Evolutionary conservation across 2,329 filamentous ascomycete species (phyloP).

Genomic region (Cordyceps fumosorosea): DNA sequence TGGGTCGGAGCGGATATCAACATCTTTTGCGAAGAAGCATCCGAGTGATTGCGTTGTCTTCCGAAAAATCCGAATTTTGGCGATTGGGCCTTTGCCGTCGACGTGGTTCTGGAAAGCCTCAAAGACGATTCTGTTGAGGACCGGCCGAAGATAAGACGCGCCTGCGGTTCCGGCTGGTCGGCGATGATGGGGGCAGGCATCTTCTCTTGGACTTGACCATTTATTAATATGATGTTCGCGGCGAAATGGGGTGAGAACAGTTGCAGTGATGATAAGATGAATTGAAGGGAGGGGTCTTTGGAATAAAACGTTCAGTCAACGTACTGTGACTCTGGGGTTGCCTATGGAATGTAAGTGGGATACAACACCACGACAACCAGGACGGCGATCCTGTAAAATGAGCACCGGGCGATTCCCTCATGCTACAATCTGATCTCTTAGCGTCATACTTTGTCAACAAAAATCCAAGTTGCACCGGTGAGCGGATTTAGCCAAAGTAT

Average conservation of each 20-base stretch:
- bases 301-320: not conserved
- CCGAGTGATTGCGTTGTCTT: constrained; percentile 33
- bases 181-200: constrained; percentile 20
- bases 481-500: not conserved
- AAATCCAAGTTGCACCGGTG: not conserved
- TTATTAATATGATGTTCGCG: not conserved
- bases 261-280: not conserved
- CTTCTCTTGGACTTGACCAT: constrained; percentile 19
- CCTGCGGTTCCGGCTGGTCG: constrained; percentile 24
- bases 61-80: not conserved
- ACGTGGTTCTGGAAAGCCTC: not conserved
- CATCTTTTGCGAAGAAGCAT: constrained; percentile 42
- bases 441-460: not conserved
- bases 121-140: not conserved
- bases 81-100: not conserved
- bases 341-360: constrained; percentile 13
- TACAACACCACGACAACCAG: constrained; percentile 13
- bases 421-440: constrained; percentile 1
- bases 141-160: constrained; percentile 19
- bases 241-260: not conserved
- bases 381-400: constrained; percentile 3
- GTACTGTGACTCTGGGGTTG: constrained; percentile 1
- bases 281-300: not conserved
- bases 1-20: constrained; percentile 53
- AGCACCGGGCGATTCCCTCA: constrained; percentile 2